Evolutionary conservation across 2,329 filamentous ascomycete species (phyloP).

Genomic region (Blastomyces emzantsi): DNA sequence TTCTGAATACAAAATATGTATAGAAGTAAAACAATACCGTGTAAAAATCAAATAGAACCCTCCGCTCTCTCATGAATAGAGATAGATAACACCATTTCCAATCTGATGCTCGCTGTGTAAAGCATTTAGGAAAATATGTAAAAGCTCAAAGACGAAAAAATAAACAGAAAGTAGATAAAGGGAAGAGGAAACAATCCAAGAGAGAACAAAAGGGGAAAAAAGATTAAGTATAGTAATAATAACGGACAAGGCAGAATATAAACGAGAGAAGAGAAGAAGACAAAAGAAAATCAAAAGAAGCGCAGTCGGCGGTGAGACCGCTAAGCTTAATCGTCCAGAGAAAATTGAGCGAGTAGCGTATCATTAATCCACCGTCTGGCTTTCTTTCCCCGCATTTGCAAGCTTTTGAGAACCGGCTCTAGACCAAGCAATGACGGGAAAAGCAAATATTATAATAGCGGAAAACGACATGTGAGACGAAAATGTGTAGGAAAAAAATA

Average conservation of each 20-base stretch:
- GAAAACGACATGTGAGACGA: not conserved
- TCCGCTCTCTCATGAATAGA: not conserved
- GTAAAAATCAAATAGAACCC: slow-evolving; percentile 9
- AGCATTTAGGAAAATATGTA: not conserved
- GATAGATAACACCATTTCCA: slow-evolving; percentile 5
- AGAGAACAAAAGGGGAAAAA: not conserved
- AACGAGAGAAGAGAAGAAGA: not conserved
- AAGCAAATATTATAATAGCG: not conserved
- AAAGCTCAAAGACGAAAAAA: not conserved
- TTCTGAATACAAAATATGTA: too few relatives aligned
- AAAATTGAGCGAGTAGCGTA: not conserved
- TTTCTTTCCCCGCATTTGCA: not conserved
- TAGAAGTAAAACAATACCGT: not conserved
- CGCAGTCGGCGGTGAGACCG: not conserved
- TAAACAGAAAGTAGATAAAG: not conserved
- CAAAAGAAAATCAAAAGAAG: not conserved
- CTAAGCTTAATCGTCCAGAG: not conserved
- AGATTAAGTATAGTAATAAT: not conserved
- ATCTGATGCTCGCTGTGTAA: slow-evolving; percentile 3
- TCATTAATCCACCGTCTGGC: not conserved
- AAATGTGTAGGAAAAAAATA: not conserved
- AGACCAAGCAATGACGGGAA: not conserved
- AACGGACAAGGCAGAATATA: not conserved
- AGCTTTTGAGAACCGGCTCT: slow-evolving; percentile 5
- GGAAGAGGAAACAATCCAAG: not conserved